phyloP scores from a whole-genome alignment of 78 protist species.

The Tieghemostelium lacteum region DNA sequence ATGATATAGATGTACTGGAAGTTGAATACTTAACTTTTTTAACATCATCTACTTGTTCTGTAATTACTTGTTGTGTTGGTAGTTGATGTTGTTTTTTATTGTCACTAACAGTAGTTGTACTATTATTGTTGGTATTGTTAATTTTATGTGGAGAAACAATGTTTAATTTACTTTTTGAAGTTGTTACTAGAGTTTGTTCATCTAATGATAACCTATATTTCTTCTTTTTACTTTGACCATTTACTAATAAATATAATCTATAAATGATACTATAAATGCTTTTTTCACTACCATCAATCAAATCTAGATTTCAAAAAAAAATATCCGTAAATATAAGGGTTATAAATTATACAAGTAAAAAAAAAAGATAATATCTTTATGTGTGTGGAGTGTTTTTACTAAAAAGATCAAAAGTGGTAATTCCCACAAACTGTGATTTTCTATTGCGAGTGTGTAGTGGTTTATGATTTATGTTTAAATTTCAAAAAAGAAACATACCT shows the following conservation, averaged over 20 bases:
- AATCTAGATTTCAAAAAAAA: slow-evolving; percentile 40
- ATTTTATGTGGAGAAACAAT: slow-evolving; percentile 3
- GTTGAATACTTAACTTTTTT: not conserved
- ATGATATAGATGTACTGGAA: not conserved
- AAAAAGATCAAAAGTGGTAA: too few relatives aligned
- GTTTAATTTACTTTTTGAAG: too few relatives aligned
- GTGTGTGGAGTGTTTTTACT: too few relatives aligned
- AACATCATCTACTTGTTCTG: not conserved
- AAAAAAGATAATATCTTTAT: too few relatives aligned
- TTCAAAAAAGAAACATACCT: slow-evolving; percentile 16
- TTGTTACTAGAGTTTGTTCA: too few relatives aligned
- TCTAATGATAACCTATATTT: not conserved
- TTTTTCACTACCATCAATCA: slow-evolving; percentile 66
- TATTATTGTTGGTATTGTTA: not conserved
- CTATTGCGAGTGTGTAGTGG: too few relatives aligned
- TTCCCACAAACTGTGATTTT: too few relatives aligned
- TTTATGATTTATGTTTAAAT: too few relatives aligned
- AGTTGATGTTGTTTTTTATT: too few relatives aligned
- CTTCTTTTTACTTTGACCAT: not conserved
- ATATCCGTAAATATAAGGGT: too few relatives aligned
- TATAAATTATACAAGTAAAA: not conserved
- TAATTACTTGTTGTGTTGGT: not conserved
- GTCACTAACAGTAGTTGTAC: too few relatives aligned
- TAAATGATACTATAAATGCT: slow-evolving; percentile 46
- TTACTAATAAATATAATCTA: slow-evolving; percentile 35